Conservation (phyloP, 1,284 basidiomycete genomes). For the Pseudozyma thailandica region DNA sequence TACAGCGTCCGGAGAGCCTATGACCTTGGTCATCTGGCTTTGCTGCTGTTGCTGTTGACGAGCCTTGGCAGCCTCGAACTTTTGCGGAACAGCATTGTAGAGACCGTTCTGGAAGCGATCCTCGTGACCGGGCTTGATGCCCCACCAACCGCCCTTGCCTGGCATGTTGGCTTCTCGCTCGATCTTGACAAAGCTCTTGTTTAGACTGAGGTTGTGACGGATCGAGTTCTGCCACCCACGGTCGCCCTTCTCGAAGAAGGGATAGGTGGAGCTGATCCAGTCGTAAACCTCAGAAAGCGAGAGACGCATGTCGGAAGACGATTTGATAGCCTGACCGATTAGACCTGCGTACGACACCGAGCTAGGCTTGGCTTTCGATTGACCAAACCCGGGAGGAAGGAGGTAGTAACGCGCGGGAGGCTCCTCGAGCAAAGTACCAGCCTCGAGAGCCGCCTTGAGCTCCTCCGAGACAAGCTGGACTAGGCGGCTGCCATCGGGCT, state of each 20-base stretch:
- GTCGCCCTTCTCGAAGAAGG: conserved; percentile 90
- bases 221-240: conserved; percentile 95
- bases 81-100: conserved; percentile 50
- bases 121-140: conserved; percentile 67
- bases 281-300: conserved; percentile 95
- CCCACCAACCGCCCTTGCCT: conserved; percentile 70
- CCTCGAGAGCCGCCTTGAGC: conserved; percentile 61
- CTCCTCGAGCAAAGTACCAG: conserved; percentile 57
- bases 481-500: conserved; percentile 62
- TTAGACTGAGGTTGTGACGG: conserved; percentile 87
- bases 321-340: conserved; percentile 91
- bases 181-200: conserved; percentile 79
- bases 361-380: conserved; percentile 58
- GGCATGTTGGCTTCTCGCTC: conserved; percentile 66
- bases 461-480: conserved; percentile 67
- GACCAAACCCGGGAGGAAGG: conserved; percentile 60
- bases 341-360: conserved; percentile 85
- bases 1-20: conserved; percentile 26
- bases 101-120: conserved; percentile 62
- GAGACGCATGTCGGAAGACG: conserved; percentile 82
- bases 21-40: conserved; percentile 17
- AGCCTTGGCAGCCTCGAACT: conserved; percentile 50
- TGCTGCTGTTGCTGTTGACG: conserved; percentile 34
- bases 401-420: conserved; percentile 62
- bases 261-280: conserved; percentile 92